Conservation (phyloP, 768 basidiomycete genomes). For the Rhizopogon salebrosus region DNA sequence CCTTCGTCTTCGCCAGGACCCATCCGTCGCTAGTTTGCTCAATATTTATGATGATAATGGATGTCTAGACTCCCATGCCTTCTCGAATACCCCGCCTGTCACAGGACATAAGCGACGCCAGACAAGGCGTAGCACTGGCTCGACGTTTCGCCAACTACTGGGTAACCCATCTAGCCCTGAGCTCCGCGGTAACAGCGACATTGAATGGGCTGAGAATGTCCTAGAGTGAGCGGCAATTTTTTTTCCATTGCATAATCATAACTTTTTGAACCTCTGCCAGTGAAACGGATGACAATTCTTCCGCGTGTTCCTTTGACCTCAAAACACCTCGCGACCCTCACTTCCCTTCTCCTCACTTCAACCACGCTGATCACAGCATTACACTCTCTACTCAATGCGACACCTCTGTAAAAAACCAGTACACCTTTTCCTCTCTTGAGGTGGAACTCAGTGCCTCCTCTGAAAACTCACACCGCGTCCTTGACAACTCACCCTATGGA, state of each 20-base stretch:
- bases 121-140: slow-evolving; percentile 58
- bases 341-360: slow-evolving; percentile 37
- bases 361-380: slow-evolving; percentile 26
- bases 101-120: slow-evolving; percentile 35
- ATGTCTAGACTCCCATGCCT: slow-evolving; percentile 51
- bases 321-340: slow-evolving; percentile 42
- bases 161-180: slow-evolving; percentile 41
- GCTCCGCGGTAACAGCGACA: slow-evolving; percentile 44
- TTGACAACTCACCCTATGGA: slow-evolving; percentile 26
- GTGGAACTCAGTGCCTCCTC: slow-evolving; percentile 60
- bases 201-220: slow-evolving; percentile 80
- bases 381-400: slow-evolving; percentile 45
- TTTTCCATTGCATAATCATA: background rate
- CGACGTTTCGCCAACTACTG: slow-evolving; percentile 69
- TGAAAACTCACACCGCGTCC: slow-evolving; percentile 28
- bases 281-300: slow-evolving; percentile 38
- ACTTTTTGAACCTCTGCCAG: slow-evolving; percentile 19
- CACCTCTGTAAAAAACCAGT: slow-evolving; percentile 30
- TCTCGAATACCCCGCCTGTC: slow-evolving; percentile 54
- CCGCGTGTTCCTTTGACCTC: slow-evolving; percentile 46
- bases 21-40: slow-evolving; percentile 71
- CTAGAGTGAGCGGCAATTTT: slow-evolving; percentile 44
- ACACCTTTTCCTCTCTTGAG: slow-evolving; percentile 64
- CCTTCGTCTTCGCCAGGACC: slow-evolving; percentile 61
- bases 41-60: slow-evolving; percentile 73